These are phyloP conservation scores for Symbiodinium pilosum DNA, from an alignment of 73 alveolate species.

Conservation along the genomic window DNA sequence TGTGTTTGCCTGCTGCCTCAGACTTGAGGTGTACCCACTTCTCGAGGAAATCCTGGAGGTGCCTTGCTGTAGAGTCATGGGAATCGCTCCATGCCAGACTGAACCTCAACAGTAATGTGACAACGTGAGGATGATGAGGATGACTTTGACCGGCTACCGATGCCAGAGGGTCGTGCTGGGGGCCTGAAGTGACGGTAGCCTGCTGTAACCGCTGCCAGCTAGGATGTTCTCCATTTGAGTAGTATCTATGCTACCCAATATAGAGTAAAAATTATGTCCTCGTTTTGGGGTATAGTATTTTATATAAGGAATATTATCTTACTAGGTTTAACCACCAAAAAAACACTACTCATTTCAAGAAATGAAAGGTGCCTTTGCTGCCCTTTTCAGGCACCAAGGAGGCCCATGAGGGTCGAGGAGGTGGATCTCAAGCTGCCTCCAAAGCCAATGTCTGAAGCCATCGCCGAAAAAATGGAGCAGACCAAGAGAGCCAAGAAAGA, in stretches of 20 bases:
- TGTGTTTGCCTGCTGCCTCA: too few species aligned
- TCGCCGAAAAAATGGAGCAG: not conserved
- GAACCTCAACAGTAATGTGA: too few species aligned
- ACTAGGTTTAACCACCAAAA: too few species aligned
- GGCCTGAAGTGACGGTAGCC: not conserved
- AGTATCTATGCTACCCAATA: too few species aligned
- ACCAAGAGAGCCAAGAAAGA: not conserved
- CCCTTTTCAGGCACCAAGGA: not conserved
- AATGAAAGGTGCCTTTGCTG: too few species aligned
- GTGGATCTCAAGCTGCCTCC: conserved; percentile 79
- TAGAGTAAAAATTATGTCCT: too few species aligned
- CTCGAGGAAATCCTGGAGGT: not conserved
- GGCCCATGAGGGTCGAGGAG: conserved; percentile 83
- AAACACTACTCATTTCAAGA: too few species aligned
- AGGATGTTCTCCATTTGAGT: too few species aligned
- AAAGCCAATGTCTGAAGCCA: conserved; percentile 46
- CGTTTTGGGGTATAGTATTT: too few species aligned
- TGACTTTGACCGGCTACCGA: not conserved
- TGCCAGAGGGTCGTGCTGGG: not conserved
- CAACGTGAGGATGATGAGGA: not conserved
- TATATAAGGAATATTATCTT: too few species aligned
- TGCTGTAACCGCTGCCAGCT: too few species aligned
- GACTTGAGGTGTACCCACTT: not conserved
- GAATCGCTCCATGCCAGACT: too few species aligned
- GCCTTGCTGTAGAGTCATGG: not conserved